Conservation (phyloP, 352 stramenopile species). For the Plasmopara muralis region DNA sequence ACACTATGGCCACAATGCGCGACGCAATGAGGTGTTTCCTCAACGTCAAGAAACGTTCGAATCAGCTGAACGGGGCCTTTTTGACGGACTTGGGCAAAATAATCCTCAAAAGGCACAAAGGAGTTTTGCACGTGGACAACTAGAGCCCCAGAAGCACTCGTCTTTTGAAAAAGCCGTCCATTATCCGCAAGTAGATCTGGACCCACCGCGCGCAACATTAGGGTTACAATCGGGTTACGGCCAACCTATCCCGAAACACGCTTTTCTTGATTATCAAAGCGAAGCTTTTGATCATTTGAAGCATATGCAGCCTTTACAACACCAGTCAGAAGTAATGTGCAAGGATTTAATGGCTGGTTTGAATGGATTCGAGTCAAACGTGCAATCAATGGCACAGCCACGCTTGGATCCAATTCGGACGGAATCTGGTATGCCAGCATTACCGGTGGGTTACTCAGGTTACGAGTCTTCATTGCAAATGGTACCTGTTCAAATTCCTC, state of each 20-base stretch:
- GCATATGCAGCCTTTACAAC: not conserved
- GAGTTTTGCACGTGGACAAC: constrained; percentile 43
- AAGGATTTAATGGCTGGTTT: not conserved
- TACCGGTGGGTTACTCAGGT: not conserved
- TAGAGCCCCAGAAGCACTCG: constrained; percentile 15
- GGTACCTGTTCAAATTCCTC: not conserved
- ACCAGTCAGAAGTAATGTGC: not conserved
- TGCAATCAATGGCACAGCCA: constrained; percentile 5
- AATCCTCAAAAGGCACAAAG: constrained; percentile 22
- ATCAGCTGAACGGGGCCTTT: constrained; percentile 17
- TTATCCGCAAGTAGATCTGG: constrained; percentile 4
- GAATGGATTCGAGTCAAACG: constrained; percentile 1
- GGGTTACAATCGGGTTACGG: not conserved
- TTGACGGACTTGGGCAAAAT: constrained; percentile 45
- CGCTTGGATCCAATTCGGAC: constrained; percentile 15
- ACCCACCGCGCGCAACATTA: constrained; percentile 3
- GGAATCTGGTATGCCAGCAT: not conserved
- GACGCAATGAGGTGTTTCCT: constrained; percentile 1
- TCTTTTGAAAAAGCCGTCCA: constrained; percentile 8
- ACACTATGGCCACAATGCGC: constrained; percentile 15
- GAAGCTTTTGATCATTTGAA: not conserved
- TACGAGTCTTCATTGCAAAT: constrained; percentile 3
- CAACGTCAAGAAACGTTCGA: constrained; percentile 6
- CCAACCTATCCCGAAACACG: not conserved
- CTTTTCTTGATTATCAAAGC: constrained; percentile 1